Percentiles rank a stretch among this genome's conserved stretches.
Evolutionary conservation across 164 flowering plant species (phyloP).

Genomic region (Aristolochia contorta): DNA sequence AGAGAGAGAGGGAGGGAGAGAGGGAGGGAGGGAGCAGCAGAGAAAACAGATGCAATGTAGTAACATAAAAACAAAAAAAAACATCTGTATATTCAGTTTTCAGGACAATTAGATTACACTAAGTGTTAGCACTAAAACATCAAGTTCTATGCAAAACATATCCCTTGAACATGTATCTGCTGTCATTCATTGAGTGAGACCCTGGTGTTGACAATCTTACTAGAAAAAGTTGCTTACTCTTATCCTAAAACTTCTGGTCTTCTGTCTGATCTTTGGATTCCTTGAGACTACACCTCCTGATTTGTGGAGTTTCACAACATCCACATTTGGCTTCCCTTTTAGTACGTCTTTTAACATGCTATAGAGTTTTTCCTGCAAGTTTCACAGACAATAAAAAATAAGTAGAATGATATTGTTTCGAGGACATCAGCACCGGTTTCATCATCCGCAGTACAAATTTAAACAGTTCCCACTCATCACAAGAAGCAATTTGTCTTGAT

Average conservation of each 20-base stretch:
- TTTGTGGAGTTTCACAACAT: constrained; percentile 94
- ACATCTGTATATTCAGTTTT: too few species aligned
- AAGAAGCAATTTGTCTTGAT: background rate
- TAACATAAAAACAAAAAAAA: too few species aligned
- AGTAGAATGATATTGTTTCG: too few species aligned
- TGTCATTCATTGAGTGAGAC: too few species aligned
- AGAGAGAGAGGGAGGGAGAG: too few species aligned
- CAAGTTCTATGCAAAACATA: too few species aligned
- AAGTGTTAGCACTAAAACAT: too few species aligned
- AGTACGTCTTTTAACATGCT: constrained; percentile 85
- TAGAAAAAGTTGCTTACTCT: constrained; percentile 35
- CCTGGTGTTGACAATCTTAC: too few species aligned
- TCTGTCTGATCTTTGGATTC: constrained; percentile 63
- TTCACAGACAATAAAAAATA: background rate
- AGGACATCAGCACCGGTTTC: constrained; percentile 1
- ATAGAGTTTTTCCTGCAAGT: constrained; percentile 77
- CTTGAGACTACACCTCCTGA: constrained; percentile 96
- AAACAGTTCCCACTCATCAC: background rate
- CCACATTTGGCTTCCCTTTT: constrained; percentile 66
- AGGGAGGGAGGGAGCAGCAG: too few species aligned
- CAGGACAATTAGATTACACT: too few species aligned
- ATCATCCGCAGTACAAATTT: background rate
- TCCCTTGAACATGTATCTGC: too few species aligned
- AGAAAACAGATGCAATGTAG: too few species aligned
- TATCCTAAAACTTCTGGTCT: constrained; percentile 60